Evolutionary conservation across 164 flowering plant genomes (phyloP).

Genomic region (Protea cynaroides): DNA sequence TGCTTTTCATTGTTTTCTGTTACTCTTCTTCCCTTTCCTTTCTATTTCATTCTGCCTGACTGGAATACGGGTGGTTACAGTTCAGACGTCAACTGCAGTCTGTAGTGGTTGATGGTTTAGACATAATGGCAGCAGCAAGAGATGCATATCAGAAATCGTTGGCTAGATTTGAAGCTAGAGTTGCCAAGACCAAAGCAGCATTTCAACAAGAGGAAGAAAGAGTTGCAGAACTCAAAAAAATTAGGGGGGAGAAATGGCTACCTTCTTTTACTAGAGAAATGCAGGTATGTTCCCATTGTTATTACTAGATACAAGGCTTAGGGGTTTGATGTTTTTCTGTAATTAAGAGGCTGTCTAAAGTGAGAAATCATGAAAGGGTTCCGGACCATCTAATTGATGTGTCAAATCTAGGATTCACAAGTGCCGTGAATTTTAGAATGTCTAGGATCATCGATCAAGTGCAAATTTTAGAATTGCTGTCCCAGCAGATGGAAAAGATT

Average conservation of each 20-base stretch:
- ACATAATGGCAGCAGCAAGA: slow-evolving; percentile 60
- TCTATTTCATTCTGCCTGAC: slow-evolving; percentile 1
- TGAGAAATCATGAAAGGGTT: not conserved
- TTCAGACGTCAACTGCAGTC: slow-evolving; percentile 48
- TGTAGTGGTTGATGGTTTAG: slow-evolving; percentile 66
- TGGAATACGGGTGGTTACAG: slow-evolving; percentile 31
- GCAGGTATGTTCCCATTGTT: slow-evolving; percentile 20
- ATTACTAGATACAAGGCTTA: not conserved
- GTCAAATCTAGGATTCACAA: not conserved
- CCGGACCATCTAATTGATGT: not conserved
- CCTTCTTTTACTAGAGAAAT: slow-evolving; percentile 71
- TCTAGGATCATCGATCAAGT: too few relatives aligned
- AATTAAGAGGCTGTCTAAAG: not conserved
- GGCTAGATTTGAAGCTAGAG: slow-evolving; percentile 60
- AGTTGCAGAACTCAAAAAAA: slow-evolving; percentile 66
- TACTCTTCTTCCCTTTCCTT: not conserved
- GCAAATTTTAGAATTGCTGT: too few relatives aligned
- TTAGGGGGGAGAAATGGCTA: slow-evolving; percentile 94
- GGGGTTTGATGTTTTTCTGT: not conserved
- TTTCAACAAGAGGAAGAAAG: slow-evolving; percentile 83
- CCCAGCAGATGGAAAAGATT: too few relatives aligned
- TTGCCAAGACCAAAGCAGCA: slow-evolving; percentile 58
- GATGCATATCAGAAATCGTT: slow-evolving; percentile 45
- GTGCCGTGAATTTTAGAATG: not conserved
- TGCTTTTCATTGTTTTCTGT: too few relatives aligned